These are phyloP conservation scores for Solanum sparsipilum DNA, from an alignment of 257 asterid genomes.

Conservation along the genomic window DNA sequence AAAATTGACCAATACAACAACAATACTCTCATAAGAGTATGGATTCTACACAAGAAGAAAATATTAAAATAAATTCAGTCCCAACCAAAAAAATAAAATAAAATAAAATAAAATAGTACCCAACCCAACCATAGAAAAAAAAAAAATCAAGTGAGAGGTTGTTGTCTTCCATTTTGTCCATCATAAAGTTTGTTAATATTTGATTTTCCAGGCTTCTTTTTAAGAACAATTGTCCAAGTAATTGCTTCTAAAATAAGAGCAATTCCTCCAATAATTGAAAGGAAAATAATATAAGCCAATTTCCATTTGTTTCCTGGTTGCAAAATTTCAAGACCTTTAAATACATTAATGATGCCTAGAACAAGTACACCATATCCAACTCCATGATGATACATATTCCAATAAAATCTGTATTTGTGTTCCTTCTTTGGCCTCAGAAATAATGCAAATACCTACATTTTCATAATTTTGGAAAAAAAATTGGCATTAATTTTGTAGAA, in stretches of 20 bases:
- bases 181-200: conserved; percentile 37
- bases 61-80: neutral
- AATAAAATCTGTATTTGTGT: conserved; percentile 65
- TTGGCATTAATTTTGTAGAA: neutral
- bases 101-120: neutral
- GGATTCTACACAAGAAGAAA: neutral
- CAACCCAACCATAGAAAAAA: neutral
- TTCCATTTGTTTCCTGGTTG: conserved; percentile 58
- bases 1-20: neutral
- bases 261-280: conserved; percentile 41
- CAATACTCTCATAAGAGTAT: neutral
- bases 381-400: conserved; percentile 87
- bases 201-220: conserved; percentile 33
- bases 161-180: conserved; percentile 33
- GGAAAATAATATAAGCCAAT: conserved; percentile 33
- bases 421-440: conserved; percentile 70
- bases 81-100: neutral
- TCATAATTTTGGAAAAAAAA: neutral
- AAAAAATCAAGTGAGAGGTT: conserved; percentile 6
- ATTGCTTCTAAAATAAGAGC: conserved; percentile 45
- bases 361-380: conserved; percentile 48
- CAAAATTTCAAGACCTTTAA: conserved; percentile 60
- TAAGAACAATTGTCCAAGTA: conserved; percentile 56
- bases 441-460: conserved; percentile 46
- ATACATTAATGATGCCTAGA: conserved; percentile 69